Evolutionary conservation across 352 stramenopile species (phyloP).

Genomic region (Globisporangium cylindrosporum): DNA sequence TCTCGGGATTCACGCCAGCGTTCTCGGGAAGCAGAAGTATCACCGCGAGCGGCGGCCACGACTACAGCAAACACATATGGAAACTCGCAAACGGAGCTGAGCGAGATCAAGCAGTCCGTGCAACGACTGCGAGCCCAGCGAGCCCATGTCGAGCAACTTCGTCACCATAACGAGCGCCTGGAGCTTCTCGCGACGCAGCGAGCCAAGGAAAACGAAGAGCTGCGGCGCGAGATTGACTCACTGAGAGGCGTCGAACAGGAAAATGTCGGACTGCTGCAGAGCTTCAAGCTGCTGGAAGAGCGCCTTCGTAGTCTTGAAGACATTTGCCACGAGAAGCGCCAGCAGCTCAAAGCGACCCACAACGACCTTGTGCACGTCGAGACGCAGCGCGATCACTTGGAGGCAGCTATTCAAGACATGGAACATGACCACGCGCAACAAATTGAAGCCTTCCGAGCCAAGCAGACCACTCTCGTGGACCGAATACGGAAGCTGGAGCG

Average conservation of each 20-base stretch:
- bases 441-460: constrained; percentile 18
- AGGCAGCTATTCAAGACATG: constrained; percentile 28
- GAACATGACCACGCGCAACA: constrained; percentile 32
- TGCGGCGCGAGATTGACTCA: constrained; percentile 36
- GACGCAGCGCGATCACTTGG: constrained; percentile 35
- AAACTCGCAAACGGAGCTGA: constrained; percentile 23
- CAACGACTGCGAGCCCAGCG: constrained; percentile 47
- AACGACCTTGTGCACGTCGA: constrained; percentile 25
- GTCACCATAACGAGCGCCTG: constrained; percentile 37
- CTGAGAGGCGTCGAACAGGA: constrained; percentile 46
- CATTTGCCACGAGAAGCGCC: constrained; percentile 26
- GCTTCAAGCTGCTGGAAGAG: constrained; percentile 53
- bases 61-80: not conserved
- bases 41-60: not conserved
- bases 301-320: constrained; percentile 40
- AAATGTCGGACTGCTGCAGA: constrained; percentile 53
- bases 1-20: not conserved
- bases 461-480: constrained; percentile 27
- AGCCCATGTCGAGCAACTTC: constrained; percentile 51
- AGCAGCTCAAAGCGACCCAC: constrained; percentile 21
- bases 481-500: constrained; percentile 38
- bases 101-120: constrained; percentile 56
- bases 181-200: constrained; percentile 30
- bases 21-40: constrained; percentile 1
- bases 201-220: constrained; percentile 38